Evolutionary conservation across 2,329 filamentous ascomycete genomes (phyloP), one percentile per base, ranked within the genome.

Genomic region (Alternaria ventricosa): DNA sequence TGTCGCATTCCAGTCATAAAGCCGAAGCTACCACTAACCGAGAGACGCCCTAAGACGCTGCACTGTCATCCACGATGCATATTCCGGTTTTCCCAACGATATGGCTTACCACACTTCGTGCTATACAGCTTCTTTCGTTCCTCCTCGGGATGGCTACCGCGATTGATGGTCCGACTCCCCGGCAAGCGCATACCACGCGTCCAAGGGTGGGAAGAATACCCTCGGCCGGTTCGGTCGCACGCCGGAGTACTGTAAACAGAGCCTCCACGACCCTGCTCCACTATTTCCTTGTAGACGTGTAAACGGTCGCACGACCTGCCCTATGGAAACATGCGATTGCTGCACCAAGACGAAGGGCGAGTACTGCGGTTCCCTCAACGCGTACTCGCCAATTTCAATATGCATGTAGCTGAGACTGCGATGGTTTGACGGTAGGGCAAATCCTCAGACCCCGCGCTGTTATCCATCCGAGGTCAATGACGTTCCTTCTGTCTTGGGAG

Each of bases 401-500:
- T 41, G 50, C 33, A 56, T 44, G 57, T 20, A 60, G 25, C 23
- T 68, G 57, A 69, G 64, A 59, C 60, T 57, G 54, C 36, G 46
- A 60, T 33, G 51, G 57, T 60, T 60, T 62, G 59, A 49, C 59
- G 58, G 49, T 30, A 41, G 22, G 59, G 41, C 51, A 57, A 57
- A 51, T 22, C 36, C 30, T 30, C 36, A 25, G 28, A 58, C 46
- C 46, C 47, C 36, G 47, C 57, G 22, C 51, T 41, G 28, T 60
- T 25, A 45, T 44, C 30, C 59, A 36, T 61, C 51, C 57, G 43
- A 47, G 23, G 7, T 62, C 27, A 27, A 71, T 72, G 69, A 73
- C 71, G 71, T 69, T 50, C 25, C 20, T 51, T 36, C 50, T 25
- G 30, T 57, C 64, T 67, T 66, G 61, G 67, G 50, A 61, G 44